A percentile compares a stretch with the other conserved stretches of the same genome.
Conservation (phyloP, 2,329 filamentous ascomycete genomes). For the Clonostachys rosea region DNA sequence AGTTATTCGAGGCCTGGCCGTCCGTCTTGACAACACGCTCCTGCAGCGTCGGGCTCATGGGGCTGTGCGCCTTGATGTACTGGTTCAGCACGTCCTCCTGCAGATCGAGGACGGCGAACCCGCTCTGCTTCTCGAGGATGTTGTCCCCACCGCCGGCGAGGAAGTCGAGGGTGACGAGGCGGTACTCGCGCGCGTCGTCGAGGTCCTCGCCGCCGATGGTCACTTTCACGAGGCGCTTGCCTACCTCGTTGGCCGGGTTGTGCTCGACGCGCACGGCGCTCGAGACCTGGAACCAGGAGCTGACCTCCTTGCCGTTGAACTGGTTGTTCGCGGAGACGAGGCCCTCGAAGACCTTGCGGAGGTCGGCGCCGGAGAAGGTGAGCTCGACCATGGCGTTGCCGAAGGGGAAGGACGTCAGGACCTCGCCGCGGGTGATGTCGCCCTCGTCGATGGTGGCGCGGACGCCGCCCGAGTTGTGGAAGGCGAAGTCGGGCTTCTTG, state of each 20-base stretch:
- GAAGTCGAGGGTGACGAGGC: slow-evolving; percentile 59
- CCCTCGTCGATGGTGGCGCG: slow-evolving; percentile 59
- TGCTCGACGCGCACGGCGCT: slow-evolving; percentile 51
- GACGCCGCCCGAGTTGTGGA: slow-evolving; percentile 62
- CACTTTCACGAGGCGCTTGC: slow-evolving; percentile 46
- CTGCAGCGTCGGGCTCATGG: slow-evolving; percentile 44
- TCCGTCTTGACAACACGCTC: slow-evolving; percentile 20
- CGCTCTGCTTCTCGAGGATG: slow-evolving; percentile 36
- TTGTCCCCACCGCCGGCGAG: slow-evolving; percentile 60
- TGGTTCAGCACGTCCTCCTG: slow-evolving; percentile 47
- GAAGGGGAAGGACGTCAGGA: slow-evolving; percentile 62
- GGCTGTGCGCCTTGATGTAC: slow-evolving; percentile 43
- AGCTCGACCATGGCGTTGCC: slow-evolving; percentile 60
- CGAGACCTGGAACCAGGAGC: slow-evolving; percentile 58
- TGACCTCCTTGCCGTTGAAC: slow-evolving; percentile 45
- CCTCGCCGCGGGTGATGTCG: slow-evolving; percentile 57
- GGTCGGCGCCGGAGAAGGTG: slow-evolving; percentile 41
- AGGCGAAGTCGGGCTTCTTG: slow-evolving; percentile 43
- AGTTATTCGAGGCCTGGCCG: slow-evolving; percentile 1
- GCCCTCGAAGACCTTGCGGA: slow-evolving; percentile 57
- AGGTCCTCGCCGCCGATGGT: slow-evolving; percentile 43
- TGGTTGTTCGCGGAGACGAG: slow-evolving; percentile 50
- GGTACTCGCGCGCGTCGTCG: slow-evolving; percentile 41
- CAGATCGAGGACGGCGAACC: slow-evolving; percentile 41
- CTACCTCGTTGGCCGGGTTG: slow-evolving; percentile 43